Base-by-base conservation (phyloP, 108 stramenopile genomes). In the Skeletonema marinoi region DNA sequence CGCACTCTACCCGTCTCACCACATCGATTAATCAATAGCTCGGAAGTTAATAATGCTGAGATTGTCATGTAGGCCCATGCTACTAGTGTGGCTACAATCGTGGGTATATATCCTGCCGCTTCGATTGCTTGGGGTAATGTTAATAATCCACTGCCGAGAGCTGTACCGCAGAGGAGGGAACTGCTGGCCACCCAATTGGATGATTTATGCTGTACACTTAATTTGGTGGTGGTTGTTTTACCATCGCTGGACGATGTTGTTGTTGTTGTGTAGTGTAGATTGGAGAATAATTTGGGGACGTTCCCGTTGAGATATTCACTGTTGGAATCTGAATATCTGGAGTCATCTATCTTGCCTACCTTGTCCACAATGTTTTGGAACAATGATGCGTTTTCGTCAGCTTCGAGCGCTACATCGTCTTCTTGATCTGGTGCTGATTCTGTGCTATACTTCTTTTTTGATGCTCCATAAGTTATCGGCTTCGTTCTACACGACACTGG, bases 41-140 rank as follows among this genome's bases (percentile, higher is more conserved):
- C 96, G 0, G 96, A 92, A 73, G 95, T 90, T 19, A 97, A 71
- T 36, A 97, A 66, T n/a, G 90, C 96, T 4, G 92, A 88, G 65
- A 88, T 81, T 42, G 89, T 88, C 96, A 95, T 95, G 90, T 93
- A 94, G 2, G 83, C 68, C 90, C 91, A 97, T 12, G 90, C 90
- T 0, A 83, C 42, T 14, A 86, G 65, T 76, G 94, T 80, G 0
- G 88, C 92, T 21, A 78, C 73, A 9, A 90, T 77, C 9, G 89
- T 84, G 9, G 93, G 90, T 7, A 94, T 63, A 48, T 92, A 92
- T 11, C 96, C 96, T 1, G 94, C 78, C 11, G 88, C 41, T 0
- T 77, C 73, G 32, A 90, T 95, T 5, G 94, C 94, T 11, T 89
- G 54, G 3, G 96, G 96, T 10, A 97, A 71, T 9, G 89, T 90